Evolutionary conservation across 805 yeast species (phyloP), one percentile per base, ranked within the genome.

Genomic region (Zygoascus flipseniorum): DNA sequence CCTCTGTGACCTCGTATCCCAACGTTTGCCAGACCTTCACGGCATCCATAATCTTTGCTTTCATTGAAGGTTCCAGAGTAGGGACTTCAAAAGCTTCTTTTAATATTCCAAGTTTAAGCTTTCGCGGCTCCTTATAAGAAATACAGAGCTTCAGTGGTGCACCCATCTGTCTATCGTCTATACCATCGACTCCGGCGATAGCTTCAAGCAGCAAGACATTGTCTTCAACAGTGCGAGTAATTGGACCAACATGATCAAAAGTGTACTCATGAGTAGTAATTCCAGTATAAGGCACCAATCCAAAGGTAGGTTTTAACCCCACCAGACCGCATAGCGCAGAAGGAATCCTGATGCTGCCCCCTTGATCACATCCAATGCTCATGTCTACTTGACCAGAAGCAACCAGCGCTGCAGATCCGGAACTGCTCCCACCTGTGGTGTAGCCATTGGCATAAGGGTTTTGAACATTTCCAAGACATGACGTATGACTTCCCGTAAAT

Each of bases 261-360:
- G 65, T 67, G 8, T 66, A 62, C 47, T 69, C 73, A 47, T 65
- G 58, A 42, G 68, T 63, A 8, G 68, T 69, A 41, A 68, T 64
- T n/a, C 73, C 74, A 14, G 75, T 68, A 58, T 62, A 67, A 2
- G 71, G 72, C 19, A 69, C 67, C 26, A 68, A 54, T 0, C 98
- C 98, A 66, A 90, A 93, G 5, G 75, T 65, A 1, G 79, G 78
- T 57, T 68, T 69, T 47, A 77, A 60, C 2, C 87, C 88, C 61
- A 72, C 79, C 47, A 76, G 54, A 48, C 72, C 72, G 47, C 71
- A 69, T 56, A 66, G 69, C 5, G 76, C 66, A 14, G 77, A 71
- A 0, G 83, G 83, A 52, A 73, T 71, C 52, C 83, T 68, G 41
- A 79, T 69, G 31, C 74, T 66, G 19, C 83, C 83, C 45, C 82